Evolutionary conservation across 768 basidiomycete genomes (phyloP).

Genomic region (Pleurotus tuber-regium): DNA sequence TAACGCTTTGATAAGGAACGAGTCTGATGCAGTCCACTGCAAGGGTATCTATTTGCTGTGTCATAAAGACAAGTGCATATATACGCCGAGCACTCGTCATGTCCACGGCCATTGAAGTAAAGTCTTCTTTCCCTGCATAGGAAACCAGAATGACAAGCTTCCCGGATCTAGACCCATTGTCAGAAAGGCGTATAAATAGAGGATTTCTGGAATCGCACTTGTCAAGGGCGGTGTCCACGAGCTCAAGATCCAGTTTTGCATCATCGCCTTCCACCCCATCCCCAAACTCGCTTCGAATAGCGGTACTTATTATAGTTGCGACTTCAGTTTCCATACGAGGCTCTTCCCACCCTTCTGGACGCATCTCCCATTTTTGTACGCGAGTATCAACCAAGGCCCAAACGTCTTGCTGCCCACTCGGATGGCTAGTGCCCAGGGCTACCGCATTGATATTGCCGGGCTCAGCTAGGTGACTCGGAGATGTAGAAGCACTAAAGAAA

Average conservation of each 20-base stretch:
- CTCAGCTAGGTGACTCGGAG: conserved; percentile 29
- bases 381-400: conserved; percentile 70
- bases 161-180: conserved; percentile 33
- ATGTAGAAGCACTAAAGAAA: conserved; percentile 34
- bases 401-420: conserved; percentile 48
- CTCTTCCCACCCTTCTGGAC: conserved; percentile 70
- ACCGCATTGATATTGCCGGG: conserved; percentile 66
- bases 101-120: conserved; percentile 34
- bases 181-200: neutral
- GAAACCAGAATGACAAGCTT: conserved; percentile 65
- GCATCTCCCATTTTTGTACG: conserved; percentile 71
- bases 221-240: conserved; percentile 66
- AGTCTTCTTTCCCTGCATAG: conserved; percentile 56
- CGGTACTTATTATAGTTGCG: conserved; percentile 42
- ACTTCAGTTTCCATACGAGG: conserved; percentile 56
- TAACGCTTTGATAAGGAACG: conserved; percentile 77
- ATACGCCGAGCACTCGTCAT: conserved; percentile 51
- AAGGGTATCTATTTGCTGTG: conserved; percentile 39
- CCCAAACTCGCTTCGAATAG: conserved; percentile 43
- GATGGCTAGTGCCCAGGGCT: conserved; percentile 42
- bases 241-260: conserved; percentile 62
- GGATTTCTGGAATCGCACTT: conserved; percentile 35
- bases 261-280: conserved; percentile 35
- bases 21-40: conserved; percentile 46
- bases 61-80: conserved; percentile 59